Conservation (phyloP, 257 asterid genomes). For the Voacanga thouarsii region DNA sequence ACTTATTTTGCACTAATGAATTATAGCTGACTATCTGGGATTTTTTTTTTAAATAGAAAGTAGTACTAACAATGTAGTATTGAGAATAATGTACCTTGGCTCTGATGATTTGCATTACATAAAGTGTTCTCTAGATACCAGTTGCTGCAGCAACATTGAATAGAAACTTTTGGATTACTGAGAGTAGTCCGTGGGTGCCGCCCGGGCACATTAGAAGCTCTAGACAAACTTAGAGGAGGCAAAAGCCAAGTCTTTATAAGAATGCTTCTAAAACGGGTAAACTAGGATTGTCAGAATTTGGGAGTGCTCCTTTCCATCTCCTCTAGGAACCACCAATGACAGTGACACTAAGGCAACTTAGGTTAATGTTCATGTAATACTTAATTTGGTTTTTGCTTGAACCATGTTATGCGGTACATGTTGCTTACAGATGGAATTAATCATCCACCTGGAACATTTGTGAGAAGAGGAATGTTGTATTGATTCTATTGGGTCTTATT, state of each 20-base stretch:
- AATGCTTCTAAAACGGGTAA: neutral
- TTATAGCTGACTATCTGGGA: neutral
- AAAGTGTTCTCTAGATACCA: neutral
- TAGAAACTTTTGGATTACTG: neutral
- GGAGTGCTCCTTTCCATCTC: neutral
- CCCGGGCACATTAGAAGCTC: neutral
- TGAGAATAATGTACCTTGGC: neutral
- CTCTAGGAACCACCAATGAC: neutral
- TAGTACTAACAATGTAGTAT: neutral
- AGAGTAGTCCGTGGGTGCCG: neutral
- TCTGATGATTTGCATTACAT: neutral
- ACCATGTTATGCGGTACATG: too few species aligned
- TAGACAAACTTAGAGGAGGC: neutral
- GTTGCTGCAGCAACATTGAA: neutral
- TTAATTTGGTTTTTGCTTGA: neutral
- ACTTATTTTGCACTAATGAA: neutral
- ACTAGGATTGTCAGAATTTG: neutral
- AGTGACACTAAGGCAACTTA: neutral
- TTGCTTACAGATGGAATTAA: neutral
- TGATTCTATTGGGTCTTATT: constrained; percentile 23
- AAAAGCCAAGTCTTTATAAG: neutral
- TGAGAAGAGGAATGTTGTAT: neutral
- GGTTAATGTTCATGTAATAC: too few species aligned
- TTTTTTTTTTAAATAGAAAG: neutral
- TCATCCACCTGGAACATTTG: neutral